These are phyloP conservation scores for Eremochloa ophiuroides DNA, from an alignment of 176 grass and related monocot genomes.

Conservation along the genomic window DNA sequence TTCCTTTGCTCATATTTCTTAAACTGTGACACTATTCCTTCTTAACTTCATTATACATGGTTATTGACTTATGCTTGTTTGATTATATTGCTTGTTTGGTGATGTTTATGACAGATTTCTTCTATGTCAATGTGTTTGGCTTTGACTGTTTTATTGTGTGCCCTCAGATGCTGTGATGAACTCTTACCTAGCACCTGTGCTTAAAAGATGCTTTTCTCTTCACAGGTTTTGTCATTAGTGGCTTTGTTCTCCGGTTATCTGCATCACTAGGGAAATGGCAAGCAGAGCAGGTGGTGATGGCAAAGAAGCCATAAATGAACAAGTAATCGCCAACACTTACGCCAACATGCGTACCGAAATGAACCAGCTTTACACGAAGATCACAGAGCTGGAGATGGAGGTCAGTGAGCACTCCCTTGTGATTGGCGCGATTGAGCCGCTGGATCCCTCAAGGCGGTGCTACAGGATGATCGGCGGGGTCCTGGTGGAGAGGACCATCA, in stretches of 20 bases:
- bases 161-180: not conserved
- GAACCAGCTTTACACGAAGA: slow-evolving; percentile 85
- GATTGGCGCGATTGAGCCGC: slow-evolving; percentile 65
- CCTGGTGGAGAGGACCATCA: slow-evolving; percentile 79
- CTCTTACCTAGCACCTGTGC: not conserved
- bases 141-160: not conserved
- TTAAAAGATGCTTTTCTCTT: not conserved
- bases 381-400: slow-evolving; percentile 85
- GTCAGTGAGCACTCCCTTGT: slow-evolving; percentile 83
- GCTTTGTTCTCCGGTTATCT: not conserved
- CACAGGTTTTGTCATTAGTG: not conserved
- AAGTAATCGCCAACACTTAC: slow-evolving; percentile 62
- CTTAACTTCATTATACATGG: not conserved
- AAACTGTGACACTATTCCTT: not conserved
- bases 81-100: not conserved
- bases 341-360: slow-evolving; percentile 70
- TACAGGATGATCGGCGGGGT: slow-evolving; percentile 88
- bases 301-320: slow-evolving; percentile 61
- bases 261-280: slow-evolving; percentile 43
- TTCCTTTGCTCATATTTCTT: not conserved
- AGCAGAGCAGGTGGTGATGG: slow-evolving; percentile 29
- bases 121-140: not conserved
- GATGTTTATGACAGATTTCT: not conserved
- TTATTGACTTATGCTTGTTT: not conserved
- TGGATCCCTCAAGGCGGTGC: slow-evolving; percentile 68